Conservation (phyloP, 176 grass and related monocot species). For the Oryza brachyantha region DNA sequence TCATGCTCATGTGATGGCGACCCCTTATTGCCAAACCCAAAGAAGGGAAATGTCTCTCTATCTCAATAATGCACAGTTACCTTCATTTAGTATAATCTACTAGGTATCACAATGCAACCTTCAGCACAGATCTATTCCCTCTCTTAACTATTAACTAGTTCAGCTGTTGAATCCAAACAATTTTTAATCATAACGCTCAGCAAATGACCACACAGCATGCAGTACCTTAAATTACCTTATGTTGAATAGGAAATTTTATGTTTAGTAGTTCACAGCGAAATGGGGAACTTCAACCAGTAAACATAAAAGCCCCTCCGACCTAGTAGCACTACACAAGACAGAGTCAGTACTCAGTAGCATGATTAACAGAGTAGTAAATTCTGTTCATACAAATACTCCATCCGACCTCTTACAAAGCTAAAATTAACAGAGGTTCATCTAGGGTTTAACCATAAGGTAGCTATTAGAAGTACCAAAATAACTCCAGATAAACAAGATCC, state of each 20-base stretch:
- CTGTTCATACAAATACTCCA: neutral
- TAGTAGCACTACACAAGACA: neutral
- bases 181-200: neutral
- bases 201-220: neutral
- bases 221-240: neutral
- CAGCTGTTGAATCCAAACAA: neutral
- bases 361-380: neutral
- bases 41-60: neutral
- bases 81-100: neutral
- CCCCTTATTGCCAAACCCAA: neutral
- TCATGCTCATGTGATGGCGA: neutral
- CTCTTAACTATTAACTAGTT: neutral
- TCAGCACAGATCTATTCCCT: neutral
- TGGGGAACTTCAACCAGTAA: neutral
- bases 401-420: neutral
- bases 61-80: neutral
- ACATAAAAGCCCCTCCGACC: neutral
- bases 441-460: neutral
- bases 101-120: neutral
- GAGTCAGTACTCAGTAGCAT: no score
- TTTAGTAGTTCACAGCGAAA: neutral
- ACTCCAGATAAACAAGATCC: neutral
- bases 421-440: neutral
- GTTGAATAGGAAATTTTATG: neutral
- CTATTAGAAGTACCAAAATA: neutral